phyloP scores from a whole-genome alignment of 2,329 filamentous ascomycete genomes.

The Davidsoniella eucalypti region DNA sequence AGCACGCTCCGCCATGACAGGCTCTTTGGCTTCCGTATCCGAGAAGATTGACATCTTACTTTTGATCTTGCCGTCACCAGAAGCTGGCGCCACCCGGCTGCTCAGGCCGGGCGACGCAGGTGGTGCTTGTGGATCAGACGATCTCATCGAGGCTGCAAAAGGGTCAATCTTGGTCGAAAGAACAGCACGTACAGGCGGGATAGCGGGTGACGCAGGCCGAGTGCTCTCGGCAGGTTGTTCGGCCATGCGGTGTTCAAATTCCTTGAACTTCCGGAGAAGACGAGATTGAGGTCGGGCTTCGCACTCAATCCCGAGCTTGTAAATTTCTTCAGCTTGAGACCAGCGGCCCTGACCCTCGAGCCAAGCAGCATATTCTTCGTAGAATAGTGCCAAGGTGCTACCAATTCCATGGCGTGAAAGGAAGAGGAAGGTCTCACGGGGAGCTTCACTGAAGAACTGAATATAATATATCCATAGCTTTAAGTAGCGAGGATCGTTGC shows the following conservation, averaged over 20 bases:
- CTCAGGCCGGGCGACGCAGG: constrained; percentile 28
- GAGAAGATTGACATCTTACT: constrained; percentile 51
- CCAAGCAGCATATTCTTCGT: constrained; percentile 93
- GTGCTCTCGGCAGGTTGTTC: constrained; percentile 39
- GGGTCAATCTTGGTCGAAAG: constrained; percentile 76
- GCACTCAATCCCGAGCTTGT: constrained; percentile 72
- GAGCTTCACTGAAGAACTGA: constrained; percentile 78
- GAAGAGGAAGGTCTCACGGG: constrained; percentile 83
- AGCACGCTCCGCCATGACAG: constrained; percentile 25
- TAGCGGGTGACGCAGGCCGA: constrained; percentile 67
- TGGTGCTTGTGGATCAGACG: constrained; percentile 50
- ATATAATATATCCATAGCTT: constrained; percentile 93
- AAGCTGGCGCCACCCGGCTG: not conserved
- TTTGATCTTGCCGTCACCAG: constrained; percentile 35
- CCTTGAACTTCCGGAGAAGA: constrained; percentile 73
- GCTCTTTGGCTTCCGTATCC: constrained; percentile 11
- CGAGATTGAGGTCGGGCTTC: constrained; percentile 72
- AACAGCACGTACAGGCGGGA: constrained; percentile 68
- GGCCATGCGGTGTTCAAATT: constrained; percentile 70
- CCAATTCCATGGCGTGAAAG: constrained; percentile 78
- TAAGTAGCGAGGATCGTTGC: constrained; percentile 85
- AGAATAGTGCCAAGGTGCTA: constrained; percentile 75
- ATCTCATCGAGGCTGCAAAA: constrained; percentile 43
- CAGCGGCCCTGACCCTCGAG: constrained; percentile 70
- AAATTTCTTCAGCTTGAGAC: constrained; percentile 87